Evolutionary conservation across 192 early-diverging fungal species (phyloP).

Genomic region (Backusella psychrophila): DNA sequence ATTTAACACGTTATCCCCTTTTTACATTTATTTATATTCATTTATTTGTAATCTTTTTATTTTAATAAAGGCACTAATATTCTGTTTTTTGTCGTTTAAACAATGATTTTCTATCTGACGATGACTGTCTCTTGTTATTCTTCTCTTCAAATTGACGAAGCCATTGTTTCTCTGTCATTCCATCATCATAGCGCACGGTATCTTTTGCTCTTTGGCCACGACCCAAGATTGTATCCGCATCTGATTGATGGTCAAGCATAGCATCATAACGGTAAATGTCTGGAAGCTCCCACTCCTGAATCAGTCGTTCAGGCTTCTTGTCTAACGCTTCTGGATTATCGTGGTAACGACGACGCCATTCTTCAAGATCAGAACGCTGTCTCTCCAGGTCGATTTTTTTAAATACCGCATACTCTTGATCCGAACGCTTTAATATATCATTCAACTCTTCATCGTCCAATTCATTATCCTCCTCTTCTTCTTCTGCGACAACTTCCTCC

Average conservation of each 20-base stretch:
- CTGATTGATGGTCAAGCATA: constrained; percentile 18
- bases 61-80: not conserved
- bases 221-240: constrained; percentile 49
- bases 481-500: constrained; percentile 60
- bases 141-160: constrained; percentile 63
- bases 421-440: constrained; percentile 81
- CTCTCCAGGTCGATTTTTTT: constrained; percentile 74
- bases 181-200: constrained; percentile 85
- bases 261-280: constrained; percentile 68
- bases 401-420: constrained; percentile 77
- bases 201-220: constrained; percentile 71
- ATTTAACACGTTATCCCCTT: constrained; percentile 1
- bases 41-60: not conserved
- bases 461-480: constrained; percentile 61
- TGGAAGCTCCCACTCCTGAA: constrained; percentile 84
- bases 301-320: constrained; percentile 69
- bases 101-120: not conserved
- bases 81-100: constrained; percentile 7
- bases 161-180: constrained; percentile 90
- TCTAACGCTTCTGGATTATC: constrained; percentile 40
- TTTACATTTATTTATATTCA: not conserved
- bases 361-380: constrained; percentile 40
- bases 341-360: constrained; percentile 46
- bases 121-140: not conserved
- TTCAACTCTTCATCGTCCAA: constrained; percentile 90